Conservation (phyloP, 176 grass and related monocot species). For the Tillandsia fasciculata region DNA sequence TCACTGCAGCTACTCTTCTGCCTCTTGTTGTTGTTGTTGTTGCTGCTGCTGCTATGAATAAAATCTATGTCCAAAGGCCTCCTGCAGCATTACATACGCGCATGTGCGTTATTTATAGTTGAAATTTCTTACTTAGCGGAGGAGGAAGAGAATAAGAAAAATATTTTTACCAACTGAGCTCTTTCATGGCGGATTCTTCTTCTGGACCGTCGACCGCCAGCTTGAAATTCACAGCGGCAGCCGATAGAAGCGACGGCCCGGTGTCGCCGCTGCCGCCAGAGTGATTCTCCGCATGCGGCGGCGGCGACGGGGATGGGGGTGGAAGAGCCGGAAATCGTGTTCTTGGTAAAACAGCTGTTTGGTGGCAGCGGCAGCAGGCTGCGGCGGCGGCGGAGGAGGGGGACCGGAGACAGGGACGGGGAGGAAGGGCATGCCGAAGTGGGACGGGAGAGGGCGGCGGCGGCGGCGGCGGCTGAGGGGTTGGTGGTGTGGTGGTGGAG, state of each 20-base stretch:
- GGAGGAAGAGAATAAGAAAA: neutral
- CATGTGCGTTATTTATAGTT: neutral
- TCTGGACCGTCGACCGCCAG: conserved; percentile 9
- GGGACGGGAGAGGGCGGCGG: neutral
- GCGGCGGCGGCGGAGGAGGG: neutral
- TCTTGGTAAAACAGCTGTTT: conserved; percentile 18
- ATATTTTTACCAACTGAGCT: conserved; percentile 13
- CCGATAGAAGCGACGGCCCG: conserved; percentile 9
- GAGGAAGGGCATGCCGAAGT: neutral
- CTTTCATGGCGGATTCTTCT: conserved; percentile 12
- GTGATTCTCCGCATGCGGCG: conserved; percentile 6
- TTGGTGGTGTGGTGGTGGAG: conserved; percentile 1
- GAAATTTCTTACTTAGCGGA: no score
- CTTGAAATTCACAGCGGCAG: conserved; percentile 11
- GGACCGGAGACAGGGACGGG: conserved; percentile 2
- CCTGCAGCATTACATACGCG: neutral
- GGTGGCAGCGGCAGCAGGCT: neutral
- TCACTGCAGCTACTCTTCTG: neutral
- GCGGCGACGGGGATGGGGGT: conserved; percentile 5
- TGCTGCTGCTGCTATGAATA: neutral
- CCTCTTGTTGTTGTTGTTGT: conserved; percentile 19
- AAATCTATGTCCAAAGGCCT: conserved; percentile 13
- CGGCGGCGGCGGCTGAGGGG: neutral
- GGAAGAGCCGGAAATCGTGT: conserved; percentile 21
- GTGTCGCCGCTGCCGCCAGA: neutral